These are phyloP conservation scores for Xylaria flabelliformis DNA, from an alignment of 495 filamentous ascomycete species.

Conservation along the genomic window DNA sequence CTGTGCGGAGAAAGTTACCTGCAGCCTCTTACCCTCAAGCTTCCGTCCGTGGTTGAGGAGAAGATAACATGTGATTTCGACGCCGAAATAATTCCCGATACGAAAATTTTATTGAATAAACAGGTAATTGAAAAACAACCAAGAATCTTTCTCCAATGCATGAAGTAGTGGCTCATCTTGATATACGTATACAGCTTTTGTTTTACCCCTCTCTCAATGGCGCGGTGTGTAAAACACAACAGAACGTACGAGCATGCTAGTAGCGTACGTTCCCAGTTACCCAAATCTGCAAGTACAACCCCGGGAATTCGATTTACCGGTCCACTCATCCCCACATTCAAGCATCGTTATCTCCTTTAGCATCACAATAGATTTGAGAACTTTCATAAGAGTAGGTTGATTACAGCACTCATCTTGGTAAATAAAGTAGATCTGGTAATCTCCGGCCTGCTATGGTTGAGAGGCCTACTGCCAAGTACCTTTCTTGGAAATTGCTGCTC, in stretches of 20 bases:
- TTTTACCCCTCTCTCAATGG: not conserved
- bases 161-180: not conserved
- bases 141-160: not conserved
- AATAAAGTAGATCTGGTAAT: not conserved
- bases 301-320: not conserved
- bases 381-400: not conserved
- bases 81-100: not conserved
- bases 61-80: constrained; percentile 4
- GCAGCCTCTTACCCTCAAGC: not conserved
- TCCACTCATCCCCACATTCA: not conserved
- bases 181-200: not conserved
- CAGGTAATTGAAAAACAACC: not conserved
- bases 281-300: not conserved
- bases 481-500: not conserved
- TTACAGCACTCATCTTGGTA: not conserved
- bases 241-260: not conserved
- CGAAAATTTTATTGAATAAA: not conserved
- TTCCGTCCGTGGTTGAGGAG: not conserved
- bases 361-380: not conserved
- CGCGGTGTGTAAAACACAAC: not conserved
- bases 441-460: constrained; percentile 5
- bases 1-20: not conserved
- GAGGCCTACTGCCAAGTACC: not conserved
- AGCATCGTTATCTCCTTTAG: not conserved
- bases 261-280: not conserved